Conservation (phyloP, 768 basidiomycete species). For the Tephrocybe rancida region DNA sequence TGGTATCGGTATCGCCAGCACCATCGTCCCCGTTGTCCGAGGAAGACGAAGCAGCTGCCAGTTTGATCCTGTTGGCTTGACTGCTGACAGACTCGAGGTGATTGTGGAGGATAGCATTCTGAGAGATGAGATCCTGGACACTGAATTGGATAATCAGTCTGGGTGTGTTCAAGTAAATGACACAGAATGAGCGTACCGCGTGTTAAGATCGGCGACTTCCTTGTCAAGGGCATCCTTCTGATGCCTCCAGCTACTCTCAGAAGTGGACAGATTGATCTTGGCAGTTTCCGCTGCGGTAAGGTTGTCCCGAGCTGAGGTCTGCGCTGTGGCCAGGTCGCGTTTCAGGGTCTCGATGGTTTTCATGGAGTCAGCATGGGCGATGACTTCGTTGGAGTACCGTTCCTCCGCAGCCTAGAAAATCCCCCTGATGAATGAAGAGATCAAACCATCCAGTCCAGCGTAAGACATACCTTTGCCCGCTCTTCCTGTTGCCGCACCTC, state of each 20-base stretch:
- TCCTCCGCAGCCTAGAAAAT: conserved; percentile 68
- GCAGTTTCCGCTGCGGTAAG: conserved; percentile 72
- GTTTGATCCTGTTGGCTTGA: conserved; percentile 80
- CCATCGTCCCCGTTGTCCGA: conserved; percentile 45
- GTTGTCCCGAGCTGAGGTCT: conserved; percentile 58
- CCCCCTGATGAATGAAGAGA: neutral
- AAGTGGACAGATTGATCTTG: conserved; percentile 66
- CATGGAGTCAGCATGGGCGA: conserved; percentile 85
- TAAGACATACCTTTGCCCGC: conserved; percentile 65
- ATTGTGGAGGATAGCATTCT: conserved; percentile 78
- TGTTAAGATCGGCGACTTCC: conserved; percentile 71
- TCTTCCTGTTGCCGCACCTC: conserved; percentile 71
- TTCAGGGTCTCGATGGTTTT: conserved; percentile 68
- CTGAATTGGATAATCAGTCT: conserved; percentile 35
- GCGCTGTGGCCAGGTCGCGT: conserved; percentile 56
- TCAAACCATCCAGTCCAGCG: neutral
- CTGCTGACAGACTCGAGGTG: conserved; percentile 85
- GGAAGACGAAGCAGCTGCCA: conserved; percentile 60
- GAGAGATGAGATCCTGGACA: conserved; percentile 70
- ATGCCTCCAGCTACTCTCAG: conserved; percentile 79
- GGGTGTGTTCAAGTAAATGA: neutral
- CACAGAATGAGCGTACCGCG: conserved; percentile 50
- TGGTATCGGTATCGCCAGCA: conserved; percentile 57
- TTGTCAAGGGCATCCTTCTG: conserved; percentile 80
- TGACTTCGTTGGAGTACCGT: conserved; percentile 78